Conservation (phyloP, 1,284 basidiomycete species). For the Ustilago lituana region DNA sequence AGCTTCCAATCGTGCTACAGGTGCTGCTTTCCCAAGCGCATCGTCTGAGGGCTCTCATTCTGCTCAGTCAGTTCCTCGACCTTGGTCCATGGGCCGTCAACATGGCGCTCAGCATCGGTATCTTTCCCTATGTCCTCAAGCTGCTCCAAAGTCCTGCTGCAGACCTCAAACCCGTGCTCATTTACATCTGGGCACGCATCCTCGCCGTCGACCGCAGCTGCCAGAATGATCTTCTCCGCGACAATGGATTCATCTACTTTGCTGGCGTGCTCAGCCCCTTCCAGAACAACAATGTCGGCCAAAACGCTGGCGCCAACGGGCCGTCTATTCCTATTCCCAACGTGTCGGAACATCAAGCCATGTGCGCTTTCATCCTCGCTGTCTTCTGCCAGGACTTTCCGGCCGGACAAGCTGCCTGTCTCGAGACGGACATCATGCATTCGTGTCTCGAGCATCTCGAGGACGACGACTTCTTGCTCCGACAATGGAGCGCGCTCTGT, state of each 20-base stretch:
- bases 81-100: constrained; percentile 98
- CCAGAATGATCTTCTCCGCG: constrained; percentile 87
- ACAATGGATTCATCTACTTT: constrained; percentile 69
- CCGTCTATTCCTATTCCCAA: constrained; percentile 76
- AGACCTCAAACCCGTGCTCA: constrained; percentile 95
- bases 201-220: constrained; percentile 93
- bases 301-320: constrained; percentile 66
- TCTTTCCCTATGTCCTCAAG: constrained; percentile 98
- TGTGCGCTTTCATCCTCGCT: constrained; percentile 98
- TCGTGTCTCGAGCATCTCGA: constrained; percentile 83
- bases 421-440: constrained; percentile 86
- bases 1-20: constrained; percentile 95
- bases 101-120: constrained; percentile 94
- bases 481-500: constrained; percentile 93
- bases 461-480: constrained; percentile 88
- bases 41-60: constrained; percentile 90
- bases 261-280: constrained; percentile 62
- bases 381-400: constrained; percentile 88
- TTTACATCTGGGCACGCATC: constrained; percentile 98
- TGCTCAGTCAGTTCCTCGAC: constrained; percentile 97
- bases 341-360: constrained; percentile 93
- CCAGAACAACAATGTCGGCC: constrained; percentile 28
- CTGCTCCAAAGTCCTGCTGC: constrained; percentile 92
- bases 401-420: constrained; percentile 85
- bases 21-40: constrained; percentile 96